phyloP scores from a whole-genome alignment of 768 basidiomycete species.

The Sistotremastrum niveocremeum region DNA sequence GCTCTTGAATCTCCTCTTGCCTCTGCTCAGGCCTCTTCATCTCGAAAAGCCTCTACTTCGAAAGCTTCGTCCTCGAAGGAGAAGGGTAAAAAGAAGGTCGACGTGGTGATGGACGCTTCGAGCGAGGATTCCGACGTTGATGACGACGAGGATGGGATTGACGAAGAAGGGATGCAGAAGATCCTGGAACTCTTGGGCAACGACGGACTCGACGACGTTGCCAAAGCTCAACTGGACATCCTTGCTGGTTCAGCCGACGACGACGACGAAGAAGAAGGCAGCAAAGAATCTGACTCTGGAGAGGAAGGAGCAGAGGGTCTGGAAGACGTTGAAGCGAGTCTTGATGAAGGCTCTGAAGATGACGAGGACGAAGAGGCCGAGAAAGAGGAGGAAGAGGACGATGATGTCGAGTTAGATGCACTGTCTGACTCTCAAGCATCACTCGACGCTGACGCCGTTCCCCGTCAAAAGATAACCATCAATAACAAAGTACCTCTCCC shows the following conservation, averaged over 20 bases:
- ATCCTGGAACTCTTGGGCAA: conserved; percentile 48
- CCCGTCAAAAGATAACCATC: conserved; percentile 69
- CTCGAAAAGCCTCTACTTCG: too few relatives aligned
- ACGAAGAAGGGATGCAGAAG: conserved; percentile 43
- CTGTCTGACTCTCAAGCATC: conserved; percentile 34
- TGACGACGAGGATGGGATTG: conserved; percentile 31
- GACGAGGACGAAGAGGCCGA: conserved; percentile 16
- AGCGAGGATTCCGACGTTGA: conserved; percentile 11
- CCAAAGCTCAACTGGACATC: conserved; percentile 36
- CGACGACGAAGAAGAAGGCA: conserved; percentile 15
- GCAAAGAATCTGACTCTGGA: conserved; percentile 8
- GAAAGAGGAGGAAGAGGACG: conserved; percentile 23
- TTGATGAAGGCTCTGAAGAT: conserved; percentile 2
- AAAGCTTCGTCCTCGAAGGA: too few relatives aligned
- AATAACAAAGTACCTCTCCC: conserved; percentile 54
- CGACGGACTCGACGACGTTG: conserved; percentile 54
- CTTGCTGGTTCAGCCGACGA: conserved; percentile 20
- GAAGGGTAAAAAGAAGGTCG: background rate
- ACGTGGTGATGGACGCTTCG: conserved; percentile 9
- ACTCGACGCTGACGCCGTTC: conserved; percentile 70
- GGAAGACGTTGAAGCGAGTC: conserved; percentile 10
- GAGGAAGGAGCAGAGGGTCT: conserved; percentile 18
- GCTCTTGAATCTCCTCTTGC: too few relatives aligned
- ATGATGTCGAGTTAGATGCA: conserved; percentile 54
- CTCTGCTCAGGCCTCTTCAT: too few relatives aligned